These are phyloP conservation scores for Simplicillium sp. DNA, from an alignment of 2,329 filamentous ascomycete genomes.

Conservation along the genomic window DNA sequence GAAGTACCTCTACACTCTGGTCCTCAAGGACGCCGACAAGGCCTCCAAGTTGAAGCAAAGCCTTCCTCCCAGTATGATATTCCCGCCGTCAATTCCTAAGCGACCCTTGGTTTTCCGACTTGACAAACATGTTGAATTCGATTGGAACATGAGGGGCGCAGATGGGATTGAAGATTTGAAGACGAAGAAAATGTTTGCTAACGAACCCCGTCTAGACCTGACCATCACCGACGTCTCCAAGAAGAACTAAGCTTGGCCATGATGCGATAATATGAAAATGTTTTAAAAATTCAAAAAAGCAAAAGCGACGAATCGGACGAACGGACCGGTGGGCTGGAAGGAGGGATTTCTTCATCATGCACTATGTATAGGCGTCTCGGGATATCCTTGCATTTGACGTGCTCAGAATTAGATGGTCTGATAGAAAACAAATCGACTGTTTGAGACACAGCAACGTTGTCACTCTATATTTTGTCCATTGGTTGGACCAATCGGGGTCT, in stretches of 20 bases:
- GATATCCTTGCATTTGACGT: conserved; percentile 43
- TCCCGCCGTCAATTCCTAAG: conserved; percentile 1
- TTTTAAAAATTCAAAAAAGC: not conserved
- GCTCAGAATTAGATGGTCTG: conserved; percentile 26
- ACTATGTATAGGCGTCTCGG: conserved; percentile 43
- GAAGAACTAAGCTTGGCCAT: conserved; percentile 33
- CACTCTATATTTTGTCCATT: not conserved
- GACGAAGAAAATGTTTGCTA: conserved; percentile 6
- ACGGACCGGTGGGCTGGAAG: conserved; percentile 1
- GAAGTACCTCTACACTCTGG: conserved; percentile 92
- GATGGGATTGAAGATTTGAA: not conserved
- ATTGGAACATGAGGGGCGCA: conserved; percentile 5
- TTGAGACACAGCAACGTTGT: not conserved
- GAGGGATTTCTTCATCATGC: conserved; percentile 25
- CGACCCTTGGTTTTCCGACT: too few relatives aligned
- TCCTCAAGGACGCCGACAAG: conserved; percentile 98
- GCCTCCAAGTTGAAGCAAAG: conserved; percentile 99
- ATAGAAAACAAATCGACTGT: conserved; percentile 17
- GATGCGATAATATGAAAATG: conserved; percentile 12
- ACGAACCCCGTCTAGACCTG: conserved; percentile 27
- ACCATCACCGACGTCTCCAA: conserved; percentile 44
- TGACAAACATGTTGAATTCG: not conserved
- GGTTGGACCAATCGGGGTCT: too few relatives aligned
- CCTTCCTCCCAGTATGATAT: conserved; percentile 81
- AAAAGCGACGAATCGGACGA: conserved; percentile 12